Base-by-base conservation (phyloP, 495 filamentous ascomycete species). In the Penicillium diatomitis region DNA sequence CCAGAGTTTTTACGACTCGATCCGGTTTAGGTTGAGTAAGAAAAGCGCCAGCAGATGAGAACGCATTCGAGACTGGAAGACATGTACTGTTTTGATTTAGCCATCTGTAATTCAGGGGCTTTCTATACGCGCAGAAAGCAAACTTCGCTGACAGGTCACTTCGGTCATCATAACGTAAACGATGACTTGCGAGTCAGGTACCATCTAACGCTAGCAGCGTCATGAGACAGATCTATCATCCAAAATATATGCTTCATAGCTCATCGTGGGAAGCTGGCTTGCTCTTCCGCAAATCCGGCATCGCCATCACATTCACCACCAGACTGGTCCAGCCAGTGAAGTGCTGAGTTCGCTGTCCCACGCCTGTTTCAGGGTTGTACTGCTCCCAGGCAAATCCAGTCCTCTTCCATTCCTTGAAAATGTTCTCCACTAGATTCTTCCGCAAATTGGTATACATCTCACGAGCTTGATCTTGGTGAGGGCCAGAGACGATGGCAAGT, bases 371-470 rank as follows among this genome's bases (percentile, higher is more conserved):
- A 0, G 91, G 87, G 65, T 96, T 90, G 68, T 96, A 98, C 68
- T 98, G 92, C 64, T 98, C 92, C 94, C 94, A 98, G 7, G 94
- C 92, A 66, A 96, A 98, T 11, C 91, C 90, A 0, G 92, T 98
- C 52, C 85, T 77, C 62, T 83, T 75, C 92, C 92, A 98, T 60
- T 82, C 79, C 35, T 80, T 72, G 72, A 85, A 96, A 44, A 98
- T 87, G 30, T 89, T 96, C 41, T 89, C 77, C 32, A 97, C 88
- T 37, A 98, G 68, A 58, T 95, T 96, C 57, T 76, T 77, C 34
- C 92, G 81, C 30, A 98, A 77, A 1, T 78, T 66, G 28, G 72
- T 79, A 66, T 96, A 97, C 46, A 95, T 76, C 35, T 78, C 73
- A n/a, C 69, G 70, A 9, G 91, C 88, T 40, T 79, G 80, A 10